phyloP scores from a whole-genome alignment of 768 basidiomycete species.

The Leccinum boreale region DNA sequence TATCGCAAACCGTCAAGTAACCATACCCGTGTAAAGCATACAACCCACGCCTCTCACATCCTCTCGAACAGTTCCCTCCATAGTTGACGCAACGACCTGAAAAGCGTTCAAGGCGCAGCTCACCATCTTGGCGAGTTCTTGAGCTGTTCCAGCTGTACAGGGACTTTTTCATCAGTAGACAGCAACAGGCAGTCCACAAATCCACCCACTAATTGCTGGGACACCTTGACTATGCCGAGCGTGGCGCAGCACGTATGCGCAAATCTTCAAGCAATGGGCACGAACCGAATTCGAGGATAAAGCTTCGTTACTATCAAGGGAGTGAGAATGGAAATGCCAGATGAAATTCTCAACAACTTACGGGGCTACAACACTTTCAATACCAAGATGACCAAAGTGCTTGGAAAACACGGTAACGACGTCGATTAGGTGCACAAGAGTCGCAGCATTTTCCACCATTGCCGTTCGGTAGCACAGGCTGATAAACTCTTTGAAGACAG shows the following conservation, averaged over 20 bases:
- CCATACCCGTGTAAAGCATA: constrained; percentile 70
- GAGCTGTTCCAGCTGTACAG: constrained; percentile 46
- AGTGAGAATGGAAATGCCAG: not conserved
- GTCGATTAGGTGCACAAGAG: constrained; percentile 72
- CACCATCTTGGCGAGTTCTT: constrained; percentile 63
- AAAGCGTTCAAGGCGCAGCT: constrained; percentile 61
- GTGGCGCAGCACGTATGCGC: constrained; percentile 75
- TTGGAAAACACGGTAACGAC: constrained; percentile 58
- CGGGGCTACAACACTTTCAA: constrained; percentile 22
- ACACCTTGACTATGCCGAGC: constrained; percentile 56
- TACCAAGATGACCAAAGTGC: constrained; percentile 30
- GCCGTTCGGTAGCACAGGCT: constrained; percentile 87
- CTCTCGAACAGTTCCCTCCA: constrained; percentile 56
- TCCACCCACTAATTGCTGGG: constrained; percentile 47
- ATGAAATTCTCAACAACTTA: not conserved
- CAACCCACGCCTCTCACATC: constrained; percentile 79
- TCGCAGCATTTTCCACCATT: constrained; percentile 73
- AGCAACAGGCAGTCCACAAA: not conserved
- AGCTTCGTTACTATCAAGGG: constrained; percentile 27
- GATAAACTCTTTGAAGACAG: constrained; percentile 87
- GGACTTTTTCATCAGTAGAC: constrained; percentile 8
- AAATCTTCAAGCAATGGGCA: constrained; percentile 77
- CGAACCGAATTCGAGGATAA: constrained; percentile 33
- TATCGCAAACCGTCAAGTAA: not conserved
- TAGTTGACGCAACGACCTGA: constrained; percentile 52